Evolutionary conservation across 179 eudicot species (phyloP), one percentile per base, ranked within the genome.

Genomic region (Sideroxylon spinosum): DNA sequence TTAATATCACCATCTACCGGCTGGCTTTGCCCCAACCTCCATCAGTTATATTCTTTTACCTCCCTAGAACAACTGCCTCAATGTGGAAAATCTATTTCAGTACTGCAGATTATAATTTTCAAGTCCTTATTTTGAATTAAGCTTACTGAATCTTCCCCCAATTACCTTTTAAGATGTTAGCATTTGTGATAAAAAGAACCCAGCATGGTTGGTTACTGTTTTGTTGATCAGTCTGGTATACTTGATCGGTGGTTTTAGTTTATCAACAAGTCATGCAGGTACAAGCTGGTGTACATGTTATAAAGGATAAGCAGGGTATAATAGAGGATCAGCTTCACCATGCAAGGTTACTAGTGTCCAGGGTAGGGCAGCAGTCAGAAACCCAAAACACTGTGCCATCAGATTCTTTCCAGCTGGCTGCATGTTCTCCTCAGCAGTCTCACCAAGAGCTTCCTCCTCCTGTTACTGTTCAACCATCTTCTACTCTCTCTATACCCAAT

Each of bases 281-380:
- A 75, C 95, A 93, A 84, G 81, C 79, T 78, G 89, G 88, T 68
- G 90, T 95, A n/a, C 90, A 84, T 65, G 84, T 84, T 68, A 67
- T 95, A 68, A 91, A 72, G 86, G 98, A 92, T 84, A 93, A 93
- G 77, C 99, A 95, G 82, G 99, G 93, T 28, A 86, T 90, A 48
- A 74, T 89, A 57, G 94, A 93, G 52, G 91, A 91, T 81, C 93
- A 90, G 70, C 83, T 89, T 81, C 89, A 86, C 79, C 89, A 89
- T 59, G 85, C 89, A 25, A 90, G 88, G 79, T 79, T 90, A 71
- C 93, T 89, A 76, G 72, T 85, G 48, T 78, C 98, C 11, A 89
- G 87, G 79, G 69, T 53, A 0, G 91, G 88, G 57, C 86, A 84
- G 67, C 84, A 86, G 32, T 64, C 89, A 61, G 89, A 89, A 78